Percentiles rank a stretch among this genome's conserved stretches.
These are phyloP conservation scores for Corchorus olitorius DNA, from an alignment of 345 rosid genomes.

Conservation along the genomic window DNA sequence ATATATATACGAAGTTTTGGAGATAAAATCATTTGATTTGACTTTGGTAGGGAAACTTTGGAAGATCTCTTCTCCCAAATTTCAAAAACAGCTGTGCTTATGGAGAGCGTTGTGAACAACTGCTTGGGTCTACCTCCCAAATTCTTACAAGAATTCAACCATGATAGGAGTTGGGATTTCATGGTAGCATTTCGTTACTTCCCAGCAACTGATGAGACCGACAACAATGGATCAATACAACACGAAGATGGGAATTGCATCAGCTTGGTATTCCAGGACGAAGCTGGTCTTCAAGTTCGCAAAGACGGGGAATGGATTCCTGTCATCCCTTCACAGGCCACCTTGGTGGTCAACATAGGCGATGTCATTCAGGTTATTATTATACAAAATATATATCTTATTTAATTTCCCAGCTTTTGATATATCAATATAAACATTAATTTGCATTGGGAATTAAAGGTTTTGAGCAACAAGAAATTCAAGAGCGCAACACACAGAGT, in stretches of 20 bases:
- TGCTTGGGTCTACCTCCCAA: conserved; percentile 50
- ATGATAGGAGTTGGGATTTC: conserved; percentile 63
- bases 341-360: conserved; percentile 46
- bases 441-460: conserved; percentile 35
- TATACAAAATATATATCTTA: background rate
- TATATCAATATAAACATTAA: background rate
- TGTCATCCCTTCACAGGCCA: conserved; percentile 27
- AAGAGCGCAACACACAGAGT: conserved; percentile 58
- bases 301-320: conserved; percentile 52
- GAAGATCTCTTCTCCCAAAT: conserved; percentile 39
- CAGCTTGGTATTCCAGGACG: conserved; percentile 55
- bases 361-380: conserved; percentile 48
- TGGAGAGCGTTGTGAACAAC: conserved; percentile 44
- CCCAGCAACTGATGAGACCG: conserved; percentile 41
- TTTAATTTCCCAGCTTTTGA: background rate
- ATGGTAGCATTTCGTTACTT: conserved; percentile 42
- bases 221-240: conserved; percentile 42
- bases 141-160: conserved; percentile 45
- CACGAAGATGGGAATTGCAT: conserved; percentile 55
- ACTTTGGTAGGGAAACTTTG: conserved; percentile 36
- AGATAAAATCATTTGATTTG: background rate
- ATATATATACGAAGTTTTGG: background rate
- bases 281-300: conserved; percentile 47
- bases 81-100: conserved; percentile 29
- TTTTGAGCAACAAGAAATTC: conserved; percentile 58